These are phyloP conservation scores for Cyberlindnera mrakii DNA, from an alignment of 805 yeast species.

Conservation along the genomic window DNA sequence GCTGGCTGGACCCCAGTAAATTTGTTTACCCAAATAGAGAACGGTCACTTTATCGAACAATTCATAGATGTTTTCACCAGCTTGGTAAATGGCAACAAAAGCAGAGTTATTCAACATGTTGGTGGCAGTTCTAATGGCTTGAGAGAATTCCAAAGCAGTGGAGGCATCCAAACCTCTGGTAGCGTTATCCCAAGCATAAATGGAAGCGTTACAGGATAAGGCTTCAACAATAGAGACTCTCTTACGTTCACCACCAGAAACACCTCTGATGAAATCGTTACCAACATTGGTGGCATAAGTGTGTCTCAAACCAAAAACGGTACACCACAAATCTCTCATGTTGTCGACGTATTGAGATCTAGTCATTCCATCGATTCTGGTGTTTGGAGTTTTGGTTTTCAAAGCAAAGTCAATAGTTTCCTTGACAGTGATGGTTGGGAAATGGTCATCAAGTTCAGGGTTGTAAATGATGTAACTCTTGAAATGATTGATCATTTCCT, in stretches of 20 bases:
- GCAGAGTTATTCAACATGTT: conserved; percentile 44
- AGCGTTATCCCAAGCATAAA: conserved; percentile 56
- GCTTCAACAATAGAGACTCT: conserved; percentile 73
- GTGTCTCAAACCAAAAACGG: conserved; percentile 45
- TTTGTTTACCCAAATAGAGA: conserved; percentile 51
- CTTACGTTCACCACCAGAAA: conserved; percentile 72
- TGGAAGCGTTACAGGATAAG: conserved; percentile 35
- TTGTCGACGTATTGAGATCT: conserved; percentile 44
- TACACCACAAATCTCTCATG: conserved; percentile 46
- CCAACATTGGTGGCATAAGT: conserved; percentile 63
- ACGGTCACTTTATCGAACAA: conserved; percentile 48
- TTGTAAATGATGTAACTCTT: conserved; percentile 61
- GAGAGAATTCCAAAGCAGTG: conserved; percentile 50
- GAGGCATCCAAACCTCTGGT: conserved; percentile 63
- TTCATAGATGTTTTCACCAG: conserved; percentile 50
- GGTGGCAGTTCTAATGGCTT: conserved; percentile 49
- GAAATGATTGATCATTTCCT: conserved; percentile 39
- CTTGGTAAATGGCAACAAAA: conserved; percentile 55
- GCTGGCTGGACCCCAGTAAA: conserved; percentile 42
- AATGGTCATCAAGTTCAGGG: conserved; percentile 60
- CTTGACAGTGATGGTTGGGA: conserved; percentile 58
- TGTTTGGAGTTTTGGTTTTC: conserved; percentile 47
- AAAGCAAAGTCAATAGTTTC: conserved; percentile 54
- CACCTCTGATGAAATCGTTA: conserved; percentile 60
- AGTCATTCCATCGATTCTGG: conserved; percentile 44